Conservation (phyloP, 208 protist species). For the Acanthamoeba lugdunensis region DNA sequence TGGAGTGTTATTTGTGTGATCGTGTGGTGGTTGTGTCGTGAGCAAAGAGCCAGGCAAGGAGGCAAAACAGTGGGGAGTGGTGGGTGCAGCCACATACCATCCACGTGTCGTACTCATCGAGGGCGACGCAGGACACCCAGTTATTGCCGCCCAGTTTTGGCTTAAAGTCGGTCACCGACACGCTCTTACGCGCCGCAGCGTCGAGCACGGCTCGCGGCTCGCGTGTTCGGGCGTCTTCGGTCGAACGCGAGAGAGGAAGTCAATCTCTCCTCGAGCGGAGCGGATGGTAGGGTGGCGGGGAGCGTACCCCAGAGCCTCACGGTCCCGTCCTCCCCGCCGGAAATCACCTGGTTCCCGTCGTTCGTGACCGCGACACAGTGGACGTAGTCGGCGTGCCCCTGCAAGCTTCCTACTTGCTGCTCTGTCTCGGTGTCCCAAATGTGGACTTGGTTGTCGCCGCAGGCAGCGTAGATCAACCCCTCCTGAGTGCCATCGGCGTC, state of each 20-base stretch:
- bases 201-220: conserved; percentile 32
- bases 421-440: conserved; percentile 21
- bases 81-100: not conserved
- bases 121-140: not conserved
- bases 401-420: not conserved
- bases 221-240: conserved; percentile 1
- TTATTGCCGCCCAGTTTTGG: conserved; percentile 36
- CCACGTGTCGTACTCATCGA: conserved; percentile 24
- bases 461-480: not conserved
- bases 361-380: not conserved
- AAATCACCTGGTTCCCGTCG: conserved; percentile 23
- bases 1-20: too few relatives aligned
- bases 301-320: conserved; percentile 1
- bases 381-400: conserved; percentile 19
- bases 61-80: not conserved
- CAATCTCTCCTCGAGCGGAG: too few relatives aligned
- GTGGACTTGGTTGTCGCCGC: conserved; percentile 25
- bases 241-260: not conserved
- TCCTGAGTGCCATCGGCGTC: not conserved
- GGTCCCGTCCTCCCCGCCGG: not conserved
- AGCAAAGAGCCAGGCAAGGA: not conserved
- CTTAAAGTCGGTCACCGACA: conserved; percentile 42
- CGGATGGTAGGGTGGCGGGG: not conserved
- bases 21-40: not conserved
- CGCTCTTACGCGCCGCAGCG: conserved; percentile 11